These are phyloP conservation scores for maize (Zea mays) DNA, from an alignment of 176 grass and related monocot genomes.

Conservation along the genomic window DNA sequence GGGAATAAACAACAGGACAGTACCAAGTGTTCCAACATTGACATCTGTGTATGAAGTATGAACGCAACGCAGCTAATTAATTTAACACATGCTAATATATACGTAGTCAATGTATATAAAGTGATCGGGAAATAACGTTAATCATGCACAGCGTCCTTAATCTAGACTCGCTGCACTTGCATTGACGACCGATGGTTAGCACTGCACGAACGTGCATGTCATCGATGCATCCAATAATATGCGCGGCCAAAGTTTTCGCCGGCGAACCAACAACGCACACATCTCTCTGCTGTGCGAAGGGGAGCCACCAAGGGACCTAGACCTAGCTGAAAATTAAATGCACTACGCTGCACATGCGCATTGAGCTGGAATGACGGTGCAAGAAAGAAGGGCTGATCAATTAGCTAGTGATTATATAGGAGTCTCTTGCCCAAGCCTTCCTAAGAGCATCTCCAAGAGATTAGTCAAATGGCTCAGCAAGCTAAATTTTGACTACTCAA, in stretches of 20 bases:
- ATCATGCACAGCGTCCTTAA: constrained; percentile 23
- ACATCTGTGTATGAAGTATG: constrained; percentile 11
- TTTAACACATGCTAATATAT: background rate
- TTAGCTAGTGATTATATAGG: constrained; percentile 2
- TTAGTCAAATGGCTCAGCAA: too few relatives aligned
- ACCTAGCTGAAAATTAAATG: constrained; percentile 34
- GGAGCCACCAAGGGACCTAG: background rate
- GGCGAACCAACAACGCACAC: constrained; percentile 16
- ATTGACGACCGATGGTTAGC: constrained; percentile 16
- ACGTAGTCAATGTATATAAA: background rate
- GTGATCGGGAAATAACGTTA: background rate
- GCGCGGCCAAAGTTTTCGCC: constrained; percentile 30
- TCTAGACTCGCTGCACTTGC: background rate
- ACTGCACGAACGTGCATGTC: constrained; percentile 20
- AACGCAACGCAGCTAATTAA: too few relatives aligned
- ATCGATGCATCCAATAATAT: constrained; percentile 3
- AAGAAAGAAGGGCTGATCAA: background rate
- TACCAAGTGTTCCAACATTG: background rate
- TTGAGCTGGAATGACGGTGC: constrained; percentile 41
- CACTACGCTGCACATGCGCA: constrained; percentile 4
- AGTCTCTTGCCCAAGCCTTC: constrained; percentile 20
- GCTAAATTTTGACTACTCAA: too few relatives aligned
- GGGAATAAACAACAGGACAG: background rate
- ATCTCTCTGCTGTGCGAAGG: background rate
- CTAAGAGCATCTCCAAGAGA: too few relatives aligned